phyloP scores from a whole-genome alignment of 352 stramenopile species.

The Thraustochytrium striatum region DNA sequence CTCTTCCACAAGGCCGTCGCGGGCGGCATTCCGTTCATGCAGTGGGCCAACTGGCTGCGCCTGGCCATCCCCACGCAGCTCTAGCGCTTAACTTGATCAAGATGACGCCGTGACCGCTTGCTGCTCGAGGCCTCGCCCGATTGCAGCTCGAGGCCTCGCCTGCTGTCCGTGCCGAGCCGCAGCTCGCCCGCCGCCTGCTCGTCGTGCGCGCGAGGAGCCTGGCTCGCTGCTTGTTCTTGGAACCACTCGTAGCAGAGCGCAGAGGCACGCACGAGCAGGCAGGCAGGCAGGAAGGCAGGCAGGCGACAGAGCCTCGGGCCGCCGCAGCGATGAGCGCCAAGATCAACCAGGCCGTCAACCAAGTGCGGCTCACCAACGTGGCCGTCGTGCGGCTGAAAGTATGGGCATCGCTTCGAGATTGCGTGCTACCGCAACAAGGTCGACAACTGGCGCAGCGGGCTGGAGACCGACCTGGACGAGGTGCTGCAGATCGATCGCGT shows the following conservation, averaged over 20 bases:
- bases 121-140: too few species aligned
- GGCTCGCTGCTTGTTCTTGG: too few species aligned
- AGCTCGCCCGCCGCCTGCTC: too few species aligned
- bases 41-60: conserved; percentile 44
- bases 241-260: too few species aligned
- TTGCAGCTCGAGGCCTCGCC: too few species aligned
- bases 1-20: conserved; percentile 14
- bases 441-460: conserved; percentile 93
- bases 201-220: too few species aligned
- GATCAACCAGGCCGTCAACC: conserved; percentile 52
- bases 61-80: too few species aligned
- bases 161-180: too few species aligned
- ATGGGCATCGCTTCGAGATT: conserved; percentile 96
- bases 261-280: too few species aligned
- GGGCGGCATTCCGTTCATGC: conserved; percentile 28
- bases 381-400: conserved; percentile 87
- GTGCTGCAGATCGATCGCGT: conserved; percentile 94
- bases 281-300: neutral
- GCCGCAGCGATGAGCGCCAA: conserved; percentile 25
- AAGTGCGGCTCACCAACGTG: conserved; percentile 85
- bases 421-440: conserved; percentile 96
- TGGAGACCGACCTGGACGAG: conserved; percentile 95
- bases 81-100: too few species aligned
- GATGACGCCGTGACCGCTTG: too few species aligned
- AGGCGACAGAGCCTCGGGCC: neutral